Evolutionary conservation across 352 stramenopile species (phyloP), one percentile per base, ranked within the genome.

Genomic region (Phytophthora tubulina): DNA sequence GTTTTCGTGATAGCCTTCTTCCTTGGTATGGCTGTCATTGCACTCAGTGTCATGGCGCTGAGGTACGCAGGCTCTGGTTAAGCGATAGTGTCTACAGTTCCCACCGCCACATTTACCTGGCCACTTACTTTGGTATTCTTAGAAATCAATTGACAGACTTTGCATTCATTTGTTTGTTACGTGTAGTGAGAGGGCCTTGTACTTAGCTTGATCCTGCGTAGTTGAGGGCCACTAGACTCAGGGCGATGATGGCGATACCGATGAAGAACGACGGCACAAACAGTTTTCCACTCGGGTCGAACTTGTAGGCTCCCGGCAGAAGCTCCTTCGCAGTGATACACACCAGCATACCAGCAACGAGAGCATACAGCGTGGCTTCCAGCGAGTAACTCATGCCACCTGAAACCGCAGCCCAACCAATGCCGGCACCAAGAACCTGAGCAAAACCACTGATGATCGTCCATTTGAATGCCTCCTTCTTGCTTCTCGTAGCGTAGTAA

Each of bases 401-500:
- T 46, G 67, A 90, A 27, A 75, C 81, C 63, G 71, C 74, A 41
- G 60, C 76, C 76, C 58, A 91, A 14, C 39, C 97, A n/a, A 99
- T 76, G 2, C 91, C 61, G 9, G 93, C 97, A 8, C 93, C 97
- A 27, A 99, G 62, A 7, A 91, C 85, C 83, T 99, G 91, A 6
- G 95, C 94, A 27, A 98, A 56, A 11, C 95, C 97, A 36, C 85
- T 95, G 14, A 99, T 49, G 11, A 85, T 69, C 13, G 90, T 95
- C 95, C 94, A 99, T 41, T 93, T 80, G 78, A 99, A 99, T 3
- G 92, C 97, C 58, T 98, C 93, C 30, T 80, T 73, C 9, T 96
- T 88, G 72, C 91, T 97, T 10, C 96, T 96, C 1, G 97, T 99
- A 6, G 96, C 96, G 74, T 98, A 99, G 80, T 99, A 99, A 13